Evolutionary conservation across 306 rosid species (phyloP).

Genomic region (Acacia melanoxylon): DNA sequence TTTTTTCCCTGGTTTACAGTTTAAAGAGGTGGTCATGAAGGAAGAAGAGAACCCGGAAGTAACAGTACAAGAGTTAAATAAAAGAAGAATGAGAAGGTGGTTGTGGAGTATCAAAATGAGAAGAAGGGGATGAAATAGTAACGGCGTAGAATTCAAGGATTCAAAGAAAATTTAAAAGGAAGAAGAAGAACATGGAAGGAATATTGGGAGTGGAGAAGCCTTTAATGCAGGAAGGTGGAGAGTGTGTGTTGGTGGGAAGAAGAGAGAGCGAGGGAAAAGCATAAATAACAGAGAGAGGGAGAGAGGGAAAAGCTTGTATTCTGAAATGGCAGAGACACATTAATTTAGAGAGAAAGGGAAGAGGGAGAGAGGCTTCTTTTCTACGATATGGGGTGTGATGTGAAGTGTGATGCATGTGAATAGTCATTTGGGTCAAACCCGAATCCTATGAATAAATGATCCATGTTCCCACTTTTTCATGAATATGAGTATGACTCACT

Average conservation of each 20-base stretch:
- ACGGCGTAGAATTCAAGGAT: background rate
- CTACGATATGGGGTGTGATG: background rate
- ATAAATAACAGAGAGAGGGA: slow-evolving; percentile 28
- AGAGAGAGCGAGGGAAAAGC: slow-evolving; percentile 20
- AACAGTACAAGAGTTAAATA: background rate
- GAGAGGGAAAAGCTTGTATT: background rate
- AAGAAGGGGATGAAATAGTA: background rate
- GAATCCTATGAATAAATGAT: background rate
- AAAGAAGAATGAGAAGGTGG: background rate
- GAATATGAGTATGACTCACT: too few species aligned
- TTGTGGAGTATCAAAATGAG: background rate
- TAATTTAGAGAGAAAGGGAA: slow-evolving; percentile 20
- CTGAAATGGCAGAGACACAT: background rate
- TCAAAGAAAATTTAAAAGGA: background rate
- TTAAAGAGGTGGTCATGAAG: slow-evolving; percentile 22
- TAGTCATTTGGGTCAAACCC: background rate
- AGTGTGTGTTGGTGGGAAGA: slow-evolving; percentile 27
- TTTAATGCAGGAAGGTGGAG: slow-evolving; percentile 42
- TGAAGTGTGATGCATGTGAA: background rate
- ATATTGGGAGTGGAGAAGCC: slow-evolving; percentile 39
- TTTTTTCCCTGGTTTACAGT: slow-evolving; percentile 14
- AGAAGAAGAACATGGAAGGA: slow-evolving; percentile 12
- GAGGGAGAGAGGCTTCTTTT: slow-evolving; percentile 28
- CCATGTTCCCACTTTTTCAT: background rate
- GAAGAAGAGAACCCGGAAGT: background rate